A percentile compares a stretch with the other conserved stretches of the same genome.
These are phyloP conservation scores for Stereocaulon alpinum DNA, from an alignment of 495 filamentous ascomycete genomes.

Conservation along the genomic window DNA sequence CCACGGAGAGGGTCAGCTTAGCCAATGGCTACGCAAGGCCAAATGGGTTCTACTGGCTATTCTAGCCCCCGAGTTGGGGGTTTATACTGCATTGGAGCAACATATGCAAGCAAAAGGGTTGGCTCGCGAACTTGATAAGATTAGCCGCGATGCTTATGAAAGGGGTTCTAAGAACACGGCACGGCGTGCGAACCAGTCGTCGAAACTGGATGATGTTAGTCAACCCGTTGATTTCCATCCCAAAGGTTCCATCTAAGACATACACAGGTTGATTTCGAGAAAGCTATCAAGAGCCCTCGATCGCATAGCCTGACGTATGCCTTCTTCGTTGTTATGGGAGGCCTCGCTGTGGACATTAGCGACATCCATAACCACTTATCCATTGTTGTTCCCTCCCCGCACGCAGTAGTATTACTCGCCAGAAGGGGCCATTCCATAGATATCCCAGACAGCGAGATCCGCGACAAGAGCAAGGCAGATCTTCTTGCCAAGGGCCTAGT, in stretches of 20 bases:
- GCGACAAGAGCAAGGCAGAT: slow-evolving; percentile 26
- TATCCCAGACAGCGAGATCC: slow-evolving; percentile 13
- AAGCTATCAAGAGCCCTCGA: not conserved
- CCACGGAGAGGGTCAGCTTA: not conserved
- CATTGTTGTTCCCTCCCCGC: slow-evolving; percentile 15
- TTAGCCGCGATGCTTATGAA: not conserved
- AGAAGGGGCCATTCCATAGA: slow-evolving; percentile 12
- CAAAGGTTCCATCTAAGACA: not conserved
- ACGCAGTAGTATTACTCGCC: slow-evolving; percentile 14
- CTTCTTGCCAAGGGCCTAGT: slow-evolving; percentile 25
- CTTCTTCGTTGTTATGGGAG: not conserved
- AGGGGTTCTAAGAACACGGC: not conserved
- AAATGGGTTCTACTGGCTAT: slow-evolving; percentile 7
- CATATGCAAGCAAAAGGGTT: not conserved
- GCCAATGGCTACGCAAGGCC: not conserved
- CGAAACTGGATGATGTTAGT: not conserved
- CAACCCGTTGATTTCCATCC: not conserved
- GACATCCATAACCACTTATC: not conserved
- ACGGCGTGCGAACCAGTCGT: not conserved
- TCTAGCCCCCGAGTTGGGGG: slow-evolving; percentile 6
- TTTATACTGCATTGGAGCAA: slow-evolving; percentile 3
- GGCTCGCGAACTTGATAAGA: not conserved
- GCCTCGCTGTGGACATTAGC: not conserved
- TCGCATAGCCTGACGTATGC: not conserved
- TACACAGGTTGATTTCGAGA: not conserved